A percentile compares a stretch with the other conserved stretches of the same genome.
Conservation (phyloP, 2,329 filamentous ascomycete genomes). For the Xylaria sp. region DNA sequence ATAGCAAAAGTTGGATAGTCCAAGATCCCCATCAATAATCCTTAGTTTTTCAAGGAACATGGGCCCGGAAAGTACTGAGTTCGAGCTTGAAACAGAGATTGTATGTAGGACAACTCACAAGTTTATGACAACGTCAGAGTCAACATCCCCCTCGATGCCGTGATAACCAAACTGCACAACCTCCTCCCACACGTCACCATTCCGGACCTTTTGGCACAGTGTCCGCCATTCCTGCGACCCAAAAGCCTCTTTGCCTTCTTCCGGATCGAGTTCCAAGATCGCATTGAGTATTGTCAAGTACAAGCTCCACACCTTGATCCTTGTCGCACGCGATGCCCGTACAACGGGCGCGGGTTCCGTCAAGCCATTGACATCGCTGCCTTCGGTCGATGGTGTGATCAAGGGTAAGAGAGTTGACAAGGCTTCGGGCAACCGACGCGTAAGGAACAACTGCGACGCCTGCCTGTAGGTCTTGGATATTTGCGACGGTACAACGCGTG, state of each 20-base stretch:
- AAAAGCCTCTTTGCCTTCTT: slow-evolving; percentile 89
- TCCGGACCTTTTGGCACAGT: slow-evolving; percentile 81
- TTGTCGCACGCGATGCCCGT: slow-evolving; percentile 77
- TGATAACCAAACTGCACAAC: slow-evolving; percentile 87
- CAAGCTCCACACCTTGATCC: slow-evolving; percentile 96
- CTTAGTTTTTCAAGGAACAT: background rate
- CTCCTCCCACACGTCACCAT: slow-evolving; percentile 93
- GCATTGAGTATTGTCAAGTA: slow-evolving; percentile 94
- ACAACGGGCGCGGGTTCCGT: slow-evolving; percentile 74
- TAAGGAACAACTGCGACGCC: slow-evolving; percentile 91
- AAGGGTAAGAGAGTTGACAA: slow-evolving; percentile 84
- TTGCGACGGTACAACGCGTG: slow-evolving; percentile 68
- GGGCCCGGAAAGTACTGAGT: background rate
- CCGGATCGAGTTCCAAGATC: slow-evolving; percentile 83
- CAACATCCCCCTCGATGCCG: slow-evolving; percentile 86
- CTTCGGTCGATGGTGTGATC: slow-evolving; percentile 64
- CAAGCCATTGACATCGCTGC: slow-evolving; percentile 51
- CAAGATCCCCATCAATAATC: background rate
- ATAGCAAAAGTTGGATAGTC: background rate
- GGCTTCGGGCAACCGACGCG: slow-evolving; percentile 88
- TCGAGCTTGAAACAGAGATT: background rate
- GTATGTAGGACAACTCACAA: slow-evolving; percentile 58
- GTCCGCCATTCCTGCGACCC: slow-evolving; percentile 84
- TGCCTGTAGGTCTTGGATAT: slow-evolving; percentile 94
- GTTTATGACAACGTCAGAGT: slow-evolving; percentile 92